Evolutionary conservation across 352 stramenopile species (phyloP).

Genomic region (Aphanomyces stellatus): DNA sequence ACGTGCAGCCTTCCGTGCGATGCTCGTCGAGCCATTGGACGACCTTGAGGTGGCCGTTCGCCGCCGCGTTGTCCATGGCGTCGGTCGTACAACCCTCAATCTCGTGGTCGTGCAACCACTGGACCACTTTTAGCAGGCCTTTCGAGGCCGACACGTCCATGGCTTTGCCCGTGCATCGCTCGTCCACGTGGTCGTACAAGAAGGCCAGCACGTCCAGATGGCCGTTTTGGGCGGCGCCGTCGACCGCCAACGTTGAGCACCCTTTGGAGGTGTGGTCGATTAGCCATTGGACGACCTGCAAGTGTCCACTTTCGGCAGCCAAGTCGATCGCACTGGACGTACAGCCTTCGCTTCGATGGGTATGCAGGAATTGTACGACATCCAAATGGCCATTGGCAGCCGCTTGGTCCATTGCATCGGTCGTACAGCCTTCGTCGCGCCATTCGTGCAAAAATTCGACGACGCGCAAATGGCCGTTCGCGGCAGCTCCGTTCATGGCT

Average conservation of each 20-base stretch:
- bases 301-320: background rate
- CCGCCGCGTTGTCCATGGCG: background rate
- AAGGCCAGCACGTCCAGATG: slow-evolving; percentile 4
- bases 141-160: background rate
- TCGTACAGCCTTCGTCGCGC: background rate
- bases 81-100: background rate
- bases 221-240: background rate
- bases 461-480: slow-evolving; percentile 20
- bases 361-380: background rate
- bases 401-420: slow-evolving; percentile 7
- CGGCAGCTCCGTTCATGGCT: slow-evolving; percentile 24
- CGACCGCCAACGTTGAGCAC: background rate
- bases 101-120: slow-evolving; percentile 20
- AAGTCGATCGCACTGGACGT: background rate
- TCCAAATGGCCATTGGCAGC: slow-evolving; percentile 7
- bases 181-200: background rate
- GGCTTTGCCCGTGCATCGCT: background rate
- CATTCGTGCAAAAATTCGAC: slow-evolving; percentile 25
- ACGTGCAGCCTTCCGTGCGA: background rate
- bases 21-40: background rate
- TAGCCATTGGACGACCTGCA: background rate
- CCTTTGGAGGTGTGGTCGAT: background rate
- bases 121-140: slow-evolving; percentile 18
- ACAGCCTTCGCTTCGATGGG: background rate
- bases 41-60: background rate